Percentiles rank a stretch among this genome's conserved stretches.
Evolutionary conservation across 2,329 filamentous ascomycete species (phyloP).

Genomic region (Bipolaris bicolor): DNA sequence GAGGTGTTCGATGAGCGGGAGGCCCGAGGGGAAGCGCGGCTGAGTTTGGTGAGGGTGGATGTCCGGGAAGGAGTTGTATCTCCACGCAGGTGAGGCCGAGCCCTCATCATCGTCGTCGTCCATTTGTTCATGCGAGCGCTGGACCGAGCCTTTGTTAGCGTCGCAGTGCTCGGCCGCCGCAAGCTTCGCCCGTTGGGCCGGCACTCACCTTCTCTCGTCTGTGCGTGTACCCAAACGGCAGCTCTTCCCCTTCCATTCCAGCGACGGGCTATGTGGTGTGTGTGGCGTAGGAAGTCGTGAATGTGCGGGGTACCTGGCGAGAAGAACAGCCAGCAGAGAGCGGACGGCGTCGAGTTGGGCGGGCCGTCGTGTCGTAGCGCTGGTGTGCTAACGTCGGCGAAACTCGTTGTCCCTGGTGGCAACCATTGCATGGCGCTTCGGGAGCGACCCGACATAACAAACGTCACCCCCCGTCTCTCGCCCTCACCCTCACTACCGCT

Average conservation of each 20-base stretch:
- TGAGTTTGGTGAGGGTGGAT: slow-evolving; percentile 3
- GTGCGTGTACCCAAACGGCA: slow-evolving; percentile 41
- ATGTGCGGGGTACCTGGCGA: not conserved
- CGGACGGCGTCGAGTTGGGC: slow-evolving; percentile 5
- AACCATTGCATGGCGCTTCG: slow-evolving; percentile 20
- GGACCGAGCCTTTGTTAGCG: slow-evolving; percentile 21
- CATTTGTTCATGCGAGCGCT: slow-evolving; percentile 47
- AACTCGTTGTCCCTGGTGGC: slow-evolving; percentile 18
- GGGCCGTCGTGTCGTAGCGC: slow-evolving; percentile 12
- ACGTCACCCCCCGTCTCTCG: not conserved
- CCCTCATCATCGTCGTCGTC: slow-evolving; percentile 28
- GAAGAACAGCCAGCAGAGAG: slow-evolving; percentile 2
- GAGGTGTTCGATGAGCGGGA: slow-evolving; percentile 7
- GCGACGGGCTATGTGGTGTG: not conserved
- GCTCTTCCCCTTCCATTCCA: slow-evolving; percentile 37
- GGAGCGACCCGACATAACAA: slow-evolving; percentile 3
- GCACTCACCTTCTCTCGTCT: slow-evolving; percentile 45
- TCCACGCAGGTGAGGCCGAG: slow-evolving; percentile 38
- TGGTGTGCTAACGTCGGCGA: slow-evolving; percentile 20
- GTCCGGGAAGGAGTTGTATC: slow-evolving; percentile 7
- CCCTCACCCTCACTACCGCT: too few species aligned
- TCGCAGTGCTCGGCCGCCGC: slow-evolving; percentile 4
- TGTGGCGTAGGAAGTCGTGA: slow-evolving; percentile 3
- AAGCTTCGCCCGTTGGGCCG: slow-evolving; percentile 7
- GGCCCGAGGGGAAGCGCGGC: slow-evolving; percentile 4